phyloP scores from a whole-genome alignment of 768 basidiomycete species.

The Infundibulicybe gibba region DNA sequence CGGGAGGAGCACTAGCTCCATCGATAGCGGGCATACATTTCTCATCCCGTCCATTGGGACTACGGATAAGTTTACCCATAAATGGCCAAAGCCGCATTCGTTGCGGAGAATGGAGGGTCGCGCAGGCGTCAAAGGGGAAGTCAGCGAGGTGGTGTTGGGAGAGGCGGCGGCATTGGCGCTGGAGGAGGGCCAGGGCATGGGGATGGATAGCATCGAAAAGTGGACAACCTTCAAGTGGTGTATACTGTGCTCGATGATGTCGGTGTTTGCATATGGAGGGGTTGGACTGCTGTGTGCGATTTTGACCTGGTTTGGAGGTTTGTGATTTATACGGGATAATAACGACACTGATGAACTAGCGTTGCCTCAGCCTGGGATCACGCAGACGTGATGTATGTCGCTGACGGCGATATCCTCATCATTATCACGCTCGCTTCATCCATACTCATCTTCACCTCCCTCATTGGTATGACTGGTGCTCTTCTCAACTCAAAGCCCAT shows the following conservation, averaged over 20 bases:
- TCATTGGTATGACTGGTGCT: constrained; percentile 57
- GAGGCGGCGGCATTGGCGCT: constrained; percentile 20
- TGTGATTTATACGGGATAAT: constrained; percentile 12
- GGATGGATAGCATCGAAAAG: constrained; percentile 32
- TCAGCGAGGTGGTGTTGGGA: not conserved
- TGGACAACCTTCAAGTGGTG: constrained; percentile 69
- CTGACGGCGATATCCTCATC: constrained; percentile 52
- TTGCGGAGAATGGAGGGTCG: constrained; percentile 15
- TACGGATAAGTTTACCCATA: constrained; percentile 43
- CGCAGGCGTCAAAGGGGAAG: not conserved
- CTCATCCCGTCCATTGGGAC: constrained; percentile 27
- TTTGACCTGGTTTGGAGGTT: constrained; percentile 59
- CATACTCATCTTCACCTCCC: constrained; percentile 51
- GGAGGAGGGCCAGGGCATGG: constrained; percentile 32
- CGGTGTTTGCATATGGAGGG: constrained; percentile 52
- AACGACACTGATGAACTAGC: constrained; percentile 1
- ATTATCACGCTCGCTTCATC: constrained; percentile 57
- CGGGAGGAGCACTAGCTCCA: constrained; percentile 6
- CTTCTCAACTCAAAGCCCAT: constrained; percentile 67
- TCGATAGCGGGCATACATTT: constrained; percentile 22
- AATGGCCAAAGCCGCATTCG: constrained; percentile 44
- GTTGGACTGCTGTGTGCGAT: constrained; percentile 47
- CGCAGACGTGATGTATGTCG: constrained; percentile 60
- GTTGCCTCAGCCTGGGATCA: constrained; percentile 46
- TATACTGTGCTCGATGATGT: constrained; percentile 49